Evolutionary conservation across 441 rosid genomes (phyloP), one percentile per base, ranked within the genome.

Genomic region (Brassica hybrid): DNA sequence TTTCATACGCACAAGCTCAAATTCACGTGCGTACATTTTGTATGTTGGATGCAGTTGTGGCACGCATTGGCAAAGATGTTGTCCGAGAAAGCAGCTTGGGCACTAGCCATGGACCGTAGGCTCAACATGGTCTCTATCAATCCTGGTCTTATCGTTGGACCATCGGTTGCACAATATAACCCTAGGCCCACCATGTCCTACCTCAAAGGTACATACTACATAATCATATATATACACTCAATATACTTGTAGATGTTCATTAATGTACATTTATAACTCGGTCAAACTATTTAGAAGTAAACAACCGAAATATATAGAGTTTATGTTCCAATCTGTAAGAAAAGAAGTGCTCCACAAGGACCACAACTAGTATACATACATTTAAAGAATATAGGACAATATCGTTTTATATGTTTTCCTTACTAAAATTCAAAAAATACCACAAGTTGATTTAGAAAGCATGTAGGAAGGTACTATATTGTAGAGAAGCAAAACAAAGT

Each of bases 51-150:
- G 21, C 85, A 93, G 98, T 72, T 93, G 65, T 93, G 98, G 98
- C 83, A 93, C 59, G 94, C 97, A 3, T 74, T 91, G 59, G 89
- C 95, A 12, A 91, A 93, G 82, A 91, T 94, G 54, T 83, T 84
- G 11, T 86, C 95, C 0, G 98, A 93, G 67, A 86, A 90, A 79
- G 94, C 95, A 52, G 97, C 95, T 7, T 93, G 98, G 98, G 98
- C 95, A 23, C 79, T 93, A 57, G 95, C 97, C 23, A 91, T 87
- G 97, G 98, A 91, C 71, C 85, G 98, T 4, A 83, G 77, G 81
- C 86, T 93, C 4, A 86, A 88, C 83, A 90, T 93, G 98, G 97
- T 93, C 43, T 91, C 94, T 30, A 83, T 93, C 52, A 93, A 91
- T 65, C 87, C 90, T 17, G 97, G 98, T 18, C 83, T 93, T 9